Percentiles rank a stretch among this genome's conserved stretches.
Conservation (phyloP, 1,139 yeast genomes). For the Schwanniomyces etchellsii region DNA sequence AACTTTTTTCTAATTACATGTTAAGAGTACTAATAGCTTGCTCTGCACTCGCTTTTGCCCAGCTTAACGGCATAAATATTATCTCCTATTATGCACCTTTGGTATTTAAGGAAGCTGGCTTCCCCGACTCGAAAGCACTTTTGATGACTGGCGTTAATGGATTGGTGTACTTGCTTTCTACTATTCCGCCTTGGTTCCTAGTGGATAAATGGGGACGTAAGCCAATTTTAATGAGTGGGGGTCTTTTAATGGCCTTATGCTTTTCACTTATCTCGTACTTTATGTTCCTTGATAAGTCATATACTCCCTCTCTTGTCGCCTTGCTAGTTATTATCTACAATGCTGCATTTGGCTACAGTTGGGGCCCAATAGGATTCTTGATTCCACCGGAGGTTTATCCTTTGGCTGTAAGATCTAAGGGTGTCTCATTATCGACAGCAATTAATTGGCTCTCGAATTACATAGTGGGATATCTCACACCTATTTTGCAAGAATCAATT, state of each 20-base stretch:
- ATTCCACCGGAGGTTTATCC: conserved; percentile 62
- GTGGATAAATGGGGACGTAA: conserved; percentile 52
- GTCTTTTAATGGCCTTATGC: conserved; percentile 41
- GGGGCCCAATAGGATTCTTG: conserved; percentile 55
- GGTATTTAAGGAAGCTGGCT: conserved; percentile 51
- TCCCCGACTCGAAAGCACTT: conserved; percentile 42
- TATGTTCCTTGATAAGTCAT: conserved; percentile 29
- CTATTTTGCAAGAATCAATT: conserved; percentile 40
- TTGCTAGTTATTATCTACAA: conserved; percentile 45
- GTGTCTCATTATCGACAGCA: conserved; percentile 50
- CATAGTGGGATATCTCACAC: conserved; percentile 51
- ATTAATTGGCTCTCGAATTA: conserved; percentile 53
- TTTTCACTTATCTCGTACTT: conserved; percentile 35
- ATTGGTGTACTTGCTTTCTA: conserved; percentile 40
- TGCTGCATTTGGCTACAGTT: conserved; percentile 50
- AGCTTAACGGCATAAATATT: conserved; percentile 51
- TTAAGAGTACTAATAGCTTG: conserved; percentile 43
- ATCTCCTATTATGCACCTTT: conserved; percentile 52
- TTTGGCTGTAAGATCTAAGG: conserved; percentile 48
- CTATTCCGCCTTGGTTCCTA: conserved; percentile 51
- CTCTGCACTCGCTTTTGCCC: conserved; percentile 49
- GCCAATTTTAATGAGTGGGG: conserved; percentile 47
- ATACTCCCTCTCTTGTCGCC: conserved; percentile 43
- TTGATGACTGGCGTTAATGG: conserved; percentile 52
- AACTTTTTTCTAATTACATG: conserved; percentile 34